Evolutionary conservation across 331 rosid genomes (phyloP), one percentile per base, ranked within the genome.

Genomic region (Prunus yedoensis): DNA sequence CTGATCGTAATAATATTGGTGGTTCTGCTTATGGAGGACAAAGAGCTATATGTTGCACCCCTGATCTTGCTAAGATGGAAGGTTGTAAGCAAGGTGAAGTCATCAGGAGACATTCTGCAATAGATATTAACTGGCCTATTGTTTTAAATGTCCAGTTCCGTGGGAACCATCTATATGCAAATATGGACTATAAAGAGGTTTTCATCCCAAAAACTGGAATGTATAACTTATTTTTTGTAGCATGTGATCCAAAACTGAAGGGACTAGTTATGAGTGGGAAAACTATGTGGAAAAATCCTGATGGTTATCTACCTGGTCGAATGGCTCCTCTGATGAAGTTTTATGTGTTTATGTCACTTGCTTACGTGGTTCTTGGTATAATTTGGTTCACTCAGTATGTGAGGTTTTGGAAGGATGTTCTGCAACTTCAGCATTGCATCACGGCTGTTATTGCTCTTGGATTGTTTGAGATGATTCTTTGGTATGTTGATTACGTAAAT

Each of bases 1-100:
- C 93, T 30, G 99, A 94, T 79, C 97, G 99, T 8, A 83, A 94
- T 73, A 86, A 89, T 67, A 94, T 94, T 8, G 99, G 99, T 32
- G 99, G 99, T 56, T 94, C 99, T 65, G 97, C 94, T 77, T 94
- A 94, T 82, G 99, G 99, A 49, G 99, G 99, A 50, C 97, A 94
- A 64, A 84, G 99, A 47, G 91, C 93, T 58, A 88, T 94, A 78
- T 94, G 99, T 76, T 94, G 99, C 83, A 90, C 97, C 27, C 75
- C 92, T 66, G 99, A 94, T 85, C 91, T 92, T 73, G 96, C 99
- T 56, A 92, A 94, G 83, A 77, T 92, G 78, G 99, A 89, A 75
- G 93, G 84, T 67, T 94, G 99, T 79, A 90, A 87, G 84, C 92
- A 92, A 87, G 99, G 99, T 66, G 93, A 90, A 83, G 91, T 94